Evolutionary conservation across 108 stramenopile species (phyloP).

Genomic region (Discostella pseudostelligera): DNA sequence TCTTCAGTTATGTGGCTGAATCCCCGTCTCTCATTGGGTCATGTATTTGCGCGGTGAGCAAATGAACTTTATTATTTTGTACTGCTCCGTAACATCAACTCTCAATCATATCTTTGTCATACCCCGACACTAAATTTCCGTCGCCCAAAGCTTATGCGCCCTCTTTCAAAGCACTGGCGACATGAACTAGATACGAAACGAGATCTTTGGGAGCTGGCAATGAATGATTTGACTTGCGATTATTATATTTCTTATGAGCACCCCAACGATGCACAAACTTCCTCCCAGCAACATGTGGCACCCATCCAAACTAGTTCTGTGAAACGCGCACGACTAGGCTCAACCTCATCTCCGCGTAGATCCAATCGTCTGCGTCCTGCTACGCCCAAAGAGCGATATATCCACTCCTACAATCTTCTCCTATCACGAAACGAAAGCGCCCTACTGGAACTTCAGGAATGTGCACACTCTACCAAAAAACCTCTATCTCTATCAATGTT

Average conservation of each 20-base stretch:
- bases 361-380: slow-evolving; percentile 33
- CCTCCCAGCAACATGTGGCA: neutral
- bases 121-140: neutral
- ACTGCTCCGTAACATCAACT: neutral
- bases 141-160: slow-evolving; percentile 23
- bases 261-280: neutral
- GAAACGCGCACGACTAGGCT: slow-evolving; percentile 7
- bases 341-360: slow-evolving; percentile 19
- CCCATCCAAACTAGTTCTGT: neutral
- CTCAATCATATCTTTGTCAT: neutral
- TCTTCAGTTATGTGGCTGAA: slow-evolving; percentile 32
- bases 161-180: slow-evolving; percentile 29
- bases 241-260: slow-evolving; percentile 9
- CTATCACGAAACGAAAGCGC: slow-evolving; percentile 41
- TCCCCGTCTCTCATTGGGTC: slow-evolving; percentile 39
- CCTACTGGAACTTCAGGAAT: slow-evolving; percentile 34
- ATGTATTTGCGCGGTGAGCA: slow-evolving; percentile 23
- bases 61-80: no score
- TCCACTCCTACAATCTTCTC: slow-evolving; percentile 37
- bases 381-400: slow-evolving; percentile 41
- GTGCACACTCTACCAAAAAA: slow-evolving; percentile 40
- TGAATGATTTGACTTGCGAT: slow-evolving; percentile 25
- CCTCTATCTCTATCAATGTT: slow-evolving; percentile 50
- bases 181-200: slow-evolving; percentile 21
- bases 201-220: slow-evolving; percentile 37